Evolutionary conservation across 2,329 filamentous ascomycete species (phyloP).

Genomic region (Mycocentrospora acerina): DNA sequence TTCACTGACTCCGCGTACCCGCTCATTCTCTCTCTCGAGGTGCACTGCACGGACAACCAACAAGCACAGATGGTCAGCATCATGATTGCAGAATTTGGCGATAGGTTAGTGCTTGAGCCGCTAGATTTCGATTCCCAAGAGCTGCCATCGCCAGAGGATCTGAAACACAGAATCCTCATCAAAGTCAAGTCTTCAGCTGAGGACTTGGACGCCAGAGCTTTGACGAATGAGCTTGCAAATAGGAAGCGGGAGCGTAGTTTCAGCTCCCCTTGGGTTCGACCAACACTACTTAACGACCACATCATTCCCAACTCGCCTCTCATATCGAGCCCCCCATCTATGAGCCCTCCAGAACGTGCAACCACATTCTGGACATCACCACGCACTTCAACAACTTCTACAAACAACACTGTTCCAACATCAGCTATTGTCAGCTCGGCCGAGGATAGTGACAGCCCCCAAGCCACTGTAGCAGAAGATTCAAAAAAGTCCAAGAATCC

Average conservation of each 20-base stretch:
- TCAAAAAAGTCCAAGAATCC: conserved; percentile 62
- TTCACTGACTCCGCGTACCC: conserved; percentile 87
- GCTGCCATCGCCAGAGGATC: conserved; percentile 81
- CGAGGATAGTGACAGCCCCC: conserved; percentile 73
- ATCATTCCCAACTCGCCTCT: conserved; percentile 52
- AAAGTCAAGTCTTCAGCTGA: conserved; percentile 86
- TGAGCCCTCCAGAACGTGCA: conserved; percentile 53
- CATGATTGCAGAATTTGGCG: conserved; percentile 80
- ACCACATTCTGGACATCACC: conserved; percentile 51
- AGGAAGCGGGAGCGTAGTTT: conserved; percentile 63
- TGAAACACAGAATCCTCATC: conserved; percentile 81
- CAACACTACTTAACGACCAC: conserved; percentile 61
- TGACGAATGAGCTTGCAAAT: conserved; percentile 38
- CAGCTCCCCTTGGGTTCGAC: conserved; percentile 72
- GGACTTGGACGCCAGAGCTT: conserved; percentile 37
- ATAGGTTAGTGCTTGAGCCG: conserved; percentile 75
- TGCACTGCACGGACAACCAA: conserved; percentile 83
- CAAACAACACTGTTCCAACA: conserved; percentile 57
- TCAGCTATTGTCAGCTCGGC: conserved; percentile 58
- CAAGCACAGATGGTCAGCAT: conserved; percentile 87
- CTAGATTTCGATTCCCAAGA: conserved; percentile 66
- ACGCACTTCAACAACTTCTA: conserved; percentile 58
- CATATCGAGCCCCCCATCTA: conserved; percentile 55
- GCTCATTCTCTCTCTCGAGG: conserved; percentile 91
- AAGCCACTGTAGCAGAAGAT: conserved; percentile 58